A percentile compares a stretch with the other conserved stretches of the same genome.
Conservation (phyloP, 345 rosid genomes). For the Eucalyptus decipiens region DNA sequence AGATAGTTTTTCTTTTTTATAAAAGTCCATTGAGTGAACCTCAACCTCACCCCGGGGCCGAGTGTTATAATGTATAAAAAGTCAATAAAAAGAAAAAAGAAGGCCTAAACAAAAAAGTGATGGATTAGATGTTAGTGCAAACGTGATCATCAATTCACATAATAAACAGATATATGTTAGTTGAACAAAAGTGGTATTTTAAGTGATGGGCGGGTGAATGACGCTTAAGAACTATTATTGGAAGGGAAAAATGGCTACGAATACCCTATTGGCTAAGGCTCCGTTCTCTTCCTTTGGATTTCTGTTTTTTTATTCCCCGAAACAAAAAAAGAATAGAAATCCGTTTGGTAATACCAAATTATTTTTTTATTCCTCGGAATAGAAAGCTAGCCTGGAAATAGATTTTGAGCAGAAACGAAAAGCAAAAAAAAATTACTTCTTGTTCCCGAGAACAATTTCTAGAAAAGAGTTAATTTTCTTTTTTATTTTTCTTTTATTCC, state of each 20-base stretch:
- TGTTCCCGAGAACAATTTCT: fast-evolving
- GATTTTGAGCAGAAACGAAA: fast-evolving
- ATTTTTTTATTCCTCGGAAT: fast-evolving
- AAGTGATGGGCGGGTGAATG: fast-evolving
- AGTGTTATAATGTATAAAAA: background rate
- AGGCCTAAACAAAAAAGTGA: background rate
- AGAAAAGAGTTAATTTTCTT: too few relatives aligned
- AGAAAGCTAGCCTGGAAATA: too few relatives aligned
- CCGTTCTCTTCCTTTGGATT: fast-evolving
- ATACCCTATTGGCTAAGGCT: background rate
- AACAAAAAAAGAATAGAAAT: too few relatives aligned
- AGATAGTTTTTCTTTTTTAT: background rate
- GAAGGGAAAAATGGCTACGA: background rate
- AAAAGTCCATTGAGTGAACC: background rate
- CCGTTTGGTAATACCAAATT: fast-evolving
- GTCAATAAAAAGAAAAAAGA: background rate
- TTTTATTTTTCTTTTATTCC: too few relatives aligned
- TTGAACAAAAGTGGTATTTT: background rate
- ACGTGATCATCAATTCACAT: background rate
- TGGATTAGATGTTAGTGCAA: background rate
- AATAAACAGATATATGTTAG: background rate
- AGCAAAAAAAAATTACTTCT: too few relatives aligned
- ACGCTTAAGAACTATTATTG: background rate
- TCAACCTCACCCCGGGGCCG: background rate
- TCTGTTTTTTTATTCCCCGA: fast-evolving